phyloP scores from a whole-genome alignment of 306 rosid genomes.

The Styphnolobium japonicum region DNA sequence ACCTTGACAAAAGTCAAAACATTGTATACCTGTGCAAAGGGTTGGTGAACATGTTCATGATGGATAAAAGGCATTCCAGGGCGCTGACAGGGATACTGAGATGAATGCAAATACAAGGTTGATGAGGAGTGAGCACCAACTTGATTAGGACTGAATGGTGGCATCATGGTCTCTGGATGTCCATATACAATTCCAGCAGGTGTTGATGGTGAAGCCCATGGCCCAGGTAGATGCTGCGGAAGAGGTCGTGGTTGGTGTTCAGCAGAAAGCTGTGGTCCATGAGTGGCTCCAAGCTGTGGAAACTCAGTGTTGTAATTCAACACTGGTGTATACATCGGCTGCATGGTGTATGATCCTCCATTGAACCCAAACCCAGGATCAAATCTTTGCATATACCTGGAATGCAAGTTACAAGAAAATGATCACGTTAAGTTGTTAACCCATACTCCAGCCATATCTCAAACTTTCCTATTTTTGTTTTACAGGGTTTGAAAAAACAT shows the following conservation, averaged over 20 bases:
- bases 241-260: constrained; percentile 77
- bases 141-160: constrained; percentile 70
- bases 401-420: constrained; percentile 15
- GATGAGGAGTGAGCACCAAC: constrained; percentile 71
- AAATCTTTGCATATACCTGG: constrained; percentile 94
- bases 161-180: constrained; percentile 76
- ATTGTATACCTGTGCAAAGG: constrained; percentile 78
- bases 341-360: constrained; percentile 85
- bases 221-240: constrained; percentile 74
- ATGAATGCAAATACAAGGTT: constrained; percentile 76
- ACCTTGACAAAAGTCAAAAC: background rate
- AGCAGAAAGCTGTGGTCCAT: constrained; percentile 72
- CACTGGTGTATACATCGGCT: constrained; percentile 86
- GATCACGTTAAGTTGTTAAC: background rate
- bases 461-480: background rate
- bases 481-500: background rate
- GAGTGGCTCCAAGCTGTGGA: constrained; percentile 90
- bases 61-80: constrained; percentile 86
- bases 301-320: constrained; percentile 91
- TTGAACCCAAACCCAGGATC: constrained; percentile 97
- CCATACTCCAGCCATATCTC: too few species aligned
- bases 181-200: constrained; percentile 85
- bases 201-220: constrained; percentile 67
- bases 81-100: constrained; percentile 84
- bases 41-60: constrained; percentile 83